Conservation (phyloP, 2,329 filamentous ascomycete genomes). For the Aureobasidium melanogenum region DNA sequence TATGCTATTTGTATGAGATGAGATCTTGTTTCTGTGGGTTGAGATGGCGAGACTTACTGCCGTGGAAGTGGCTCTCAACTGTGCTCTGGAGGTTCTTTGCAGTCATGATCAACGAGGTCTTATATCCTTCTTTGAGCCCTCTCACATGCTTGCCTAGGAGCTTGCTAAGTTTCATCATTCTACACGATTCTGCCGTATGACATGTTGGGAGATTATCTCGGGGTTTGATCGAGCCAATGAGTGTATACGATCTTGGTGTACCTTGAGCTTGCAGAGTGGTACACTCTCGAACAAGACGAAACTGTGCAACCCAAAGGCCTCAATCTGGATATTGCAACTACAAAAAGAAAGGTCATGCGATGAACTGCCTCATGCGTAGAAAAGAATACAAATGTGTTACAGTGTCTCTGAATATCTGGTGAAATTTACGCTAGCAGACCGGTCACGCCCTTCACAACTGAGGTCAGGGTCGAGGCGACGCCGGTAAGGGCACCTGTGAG, state of each 20-base stretch:
- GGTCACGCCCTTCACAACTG: background rate
- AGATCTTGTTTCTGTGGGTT: background rate
- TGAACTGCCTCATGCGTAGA: background rate
- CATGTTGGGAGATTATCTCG: background rate
- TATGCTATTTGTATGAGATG: background rate
- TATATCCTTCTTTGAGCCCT: background rate
- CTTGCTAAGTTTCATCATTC: background rate
- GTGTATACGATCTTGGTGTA: background rate
- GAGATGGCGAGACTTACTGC: background rate
- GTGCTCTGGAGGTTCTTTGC: background rate
- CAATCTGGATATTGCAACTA: background rate
- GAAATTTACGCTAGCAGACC: background rate
- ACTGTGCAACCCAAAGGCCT: background rate
- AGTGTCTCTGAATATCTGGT: background rate
- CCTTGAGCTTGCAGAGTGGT: background rate
- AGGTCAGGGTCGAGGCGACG: background rate
- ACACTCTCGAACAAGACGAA: background rate
- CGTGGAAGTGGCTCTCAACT: background rate
- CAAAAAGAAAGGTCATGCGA: background rate
- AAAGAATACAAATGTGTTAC: background rate
- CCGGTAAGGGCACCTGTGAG: background rate
- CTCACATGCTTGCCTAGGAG: background rate
- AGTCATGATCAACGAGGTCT: background rate
- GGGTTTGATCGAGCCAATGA: background rate
- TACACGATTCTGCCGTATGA: background rate